Conservation (phyloP, 148 eudicot species). For the Cornus kousa region DNA sequence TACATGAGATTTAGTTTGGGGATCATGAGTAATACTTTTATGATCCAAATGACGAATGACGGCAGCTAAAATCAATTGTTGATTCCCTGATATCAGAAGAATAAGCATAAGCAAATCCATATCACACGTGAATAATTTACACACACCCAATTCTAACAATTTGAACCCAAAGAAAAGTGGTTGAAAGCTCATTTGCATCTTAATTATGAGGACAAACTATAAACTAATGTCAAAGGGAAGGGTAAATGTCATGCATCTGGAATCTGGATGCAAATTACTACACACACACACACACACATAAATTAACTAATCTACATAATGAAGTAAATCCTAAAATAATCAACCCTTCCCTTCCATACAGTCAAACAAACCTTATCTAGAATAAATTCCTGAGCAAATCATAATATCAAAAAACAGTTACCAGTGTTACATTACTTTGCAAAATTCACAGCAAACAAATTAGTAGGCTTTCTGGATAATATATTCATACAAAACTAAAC, state of each 20-base stretch:
- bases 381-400: background rate
- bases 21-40: constrained; percentile 80
- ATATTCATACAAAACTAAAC: background rate
- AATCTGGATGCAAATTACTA: background rate
- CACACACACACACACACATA: background rate
- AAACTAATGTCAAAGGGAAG: background rate
- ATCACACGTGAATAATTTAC: background rate
- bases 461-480: background rate
- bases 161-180: background rate
- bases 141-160: background rate
- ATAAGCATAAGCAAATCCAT: background rate
- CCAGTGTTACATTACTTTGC: background rate
- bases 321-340: background rate
- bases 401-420: background rate
- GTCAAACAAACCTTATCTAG: background rate
- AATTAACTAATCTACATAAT: background rate
- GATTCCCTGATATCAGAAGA: constrained; percentile 51
- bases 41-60: constrained; percentile 94
- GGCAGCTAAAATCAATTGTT: constrained; percentile 59
- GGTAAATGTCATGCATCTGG: background rate
- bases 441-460: background rate
- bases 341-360: background rate
- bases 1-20: constrained; percentile 61
- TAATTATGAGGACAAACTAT: background rate
- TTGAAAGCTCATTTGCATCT: background rate